phyloP scores from a whole-genome alignment of 31 red algal species.

The Asparagopsis taxiformis region DNA sequence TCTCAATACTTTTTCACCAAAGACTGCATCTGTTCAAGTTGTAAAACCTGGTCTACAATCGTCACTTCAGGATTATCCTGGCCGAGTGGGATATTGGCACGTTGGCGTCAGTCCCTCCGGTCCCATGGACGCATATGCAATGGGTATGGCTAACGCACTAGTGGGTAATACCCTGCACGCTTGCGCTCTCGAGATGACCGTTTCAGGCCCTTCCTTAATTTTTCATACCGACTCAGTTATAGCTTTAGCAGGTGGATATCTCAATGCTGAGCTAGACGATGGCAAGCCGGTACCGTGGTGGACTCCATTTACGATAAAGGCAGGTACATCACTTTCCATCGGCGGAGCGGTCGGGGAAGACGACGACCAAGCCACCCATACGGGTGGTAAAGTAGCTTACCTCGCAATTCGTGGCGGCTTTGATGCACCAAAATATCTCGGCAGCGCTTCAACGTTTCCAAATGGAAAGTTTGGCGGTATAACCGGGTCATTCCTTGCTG shows the following conservation, averaged over 20 bases:
- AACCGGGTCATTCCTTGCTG: slow-evolving; percentile 60
- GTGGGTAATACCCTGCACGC: slow-evolving; percentile 48
- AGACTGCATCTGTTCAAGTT: slow-evolving; percentile 48
- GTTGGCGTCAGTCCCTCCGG: slow-evolving; percentile 78
- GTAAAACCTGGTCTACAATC: slow-evolving; percentile 69
- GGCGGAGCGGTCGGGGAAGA: neutral
- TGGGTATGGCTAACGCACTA: slow-evolving; percentile 74
- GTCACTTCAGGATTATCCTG: slow-evolving; percentile 76
- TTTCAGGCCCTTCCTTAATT: slow-evolving; percentile 54
- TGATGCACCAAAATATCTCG: slow-evolving; percentile 71
- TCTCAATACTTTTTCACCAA: slow-evolving; percentile 61
- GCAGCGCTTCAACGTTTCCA: slow-evolving; percentile 74
- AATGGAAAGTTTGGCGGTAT: slow-evolving; percentile 77
- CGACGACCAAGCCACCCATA: neutral
- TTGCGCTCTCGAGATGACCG: slow-evolving; percentile 72
- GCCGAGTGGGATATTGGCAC: slow-evolving; percentile 72
- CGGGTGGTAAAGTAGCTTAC: slow-evolving; percentile 67
- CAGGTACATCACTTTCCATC: slow-evolving; percentile 39
- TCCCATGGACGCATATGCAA: slow-evolving; percentile 79
- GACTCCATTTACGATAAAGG: slow-evolving; percentile 53
- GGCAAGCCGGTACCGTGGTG: slow-evolving; percentile 40
- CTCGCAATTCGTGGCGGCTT: slow-evolving; percentile 72
- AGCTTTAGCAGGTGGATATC: slow-evolving; percentile 50
- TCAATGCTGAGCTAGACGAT: slow-evolving; percentile 38
- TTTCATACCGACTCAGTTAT: slow-evolving; percentile 46